A percentile compares a stretch with the other conserved stretches of the same genome.
phyloP scores from a whole-genome alignment of 306 rosid genomes.

The Lotus japonicus region DNA sequence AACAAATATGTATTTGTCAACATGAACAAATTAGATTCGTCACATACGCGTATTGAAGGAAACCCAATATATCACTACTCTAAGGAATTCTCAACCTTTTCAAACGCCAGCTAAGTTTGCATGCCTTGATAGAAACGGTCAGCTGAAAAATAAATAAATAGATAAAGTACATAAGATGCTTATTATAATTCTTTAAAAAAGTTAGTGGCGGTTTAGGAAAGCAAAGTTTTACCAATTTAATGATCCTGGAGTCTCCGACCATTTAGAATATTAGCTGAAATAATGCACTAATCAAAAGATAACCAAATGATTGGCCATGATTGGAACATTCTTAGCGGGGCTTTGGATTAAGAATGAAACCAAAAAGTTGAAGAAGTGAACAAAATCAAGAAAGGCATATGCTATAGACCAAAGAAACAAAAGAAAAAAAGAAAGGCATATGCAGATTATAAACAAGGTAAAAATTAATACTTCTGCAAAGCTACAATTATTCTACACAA shows the following conservation, averaged over 20 bases:
- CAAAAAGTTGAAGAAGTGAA: constrained; percentile 4
- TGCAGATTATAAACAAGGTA: not conserved
- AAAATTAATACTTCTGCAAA: not conserved
- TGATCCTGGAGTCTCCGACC: constrained; percentile 27
- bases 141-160: not conserved
- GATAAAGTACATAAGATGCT: not conserved
- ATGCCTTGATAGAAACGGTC: constrained; percentile 18
- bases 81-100: constrained; percentile 15
- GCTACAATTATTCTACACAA: constrained; percentile 10
- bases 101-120: constrained; percentile 38
- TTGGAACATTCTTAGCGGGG: constrained; percentile 29
- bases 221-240: not conserved
- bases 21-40: constrained; percentile 34
- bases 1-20: constrained; percentile 29
- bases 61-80: no score
- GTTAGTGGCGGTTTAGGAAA: not conserved
- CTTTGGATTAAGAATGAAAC: constrained; percentile 20
- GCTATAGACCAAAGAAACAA: not conserved
- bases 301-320: constrained; percentile 46
- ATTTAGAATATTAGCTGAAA: constrained; percentile 16
- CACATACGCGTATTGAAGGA: constrained; percentile 27
- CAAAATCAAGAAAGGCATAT: constrained; percentile 13
- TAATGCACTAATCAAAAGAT: constrained; percentile 24
- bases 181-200: not conserved
- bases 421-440: not conserved